Base-by-base conservation (phyloP, 2,329 filamentous ascomycete species). In the Corniculantispora saksenae region DNA sequence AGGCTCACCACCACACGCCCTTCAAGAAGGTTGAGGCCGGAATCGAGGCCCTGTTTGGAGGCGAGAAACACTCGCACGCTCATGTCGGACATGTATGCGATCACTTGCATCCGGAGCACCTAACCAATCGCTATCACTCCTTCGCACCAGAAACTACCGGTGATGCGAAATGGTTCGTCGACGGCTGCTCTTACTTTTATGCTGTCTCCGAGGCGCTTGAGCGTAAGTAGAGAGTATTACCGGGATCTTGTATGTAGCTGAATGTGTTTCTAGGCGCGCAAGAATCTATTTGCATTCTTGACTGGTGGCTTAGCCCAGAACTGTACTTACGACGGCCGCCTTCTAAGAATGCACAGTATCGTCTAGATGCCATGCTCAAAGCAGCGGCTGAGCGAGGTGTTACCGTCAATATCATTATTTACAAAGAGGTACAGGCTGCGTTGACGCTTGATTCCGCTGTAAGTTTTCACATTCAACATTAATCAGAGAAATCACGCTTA, bases 271-370 rank as follows among this genome's bases (percentile, higher is more conserved):
- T 68, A 86, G 88, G 86, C 72, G 93, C 93, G 3, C 84, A 82
- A 68, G 87, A 94, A 70, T 91, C 86, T 50, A 90, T 97, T 70
- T 94, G 91, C 84, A 96, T 97, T 69, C 80, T 97, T 51, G 92
- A 94, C 74, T 95, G 91, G 93, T 97, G 93, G 93, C 78, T 97
- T 69, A 93, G 89, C 63, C 93, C 94, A 1, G 94, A 97, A 78
- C 81, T 97, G 32, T 97, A 95, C 74, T 84, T 97, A 40, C 87
- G 93, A 69, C 86, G 93, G 27, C 93, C 94, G 2, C 93, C 93
- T 10, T 87, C 91, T 23, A 85, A 86, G 74, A 93, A 96, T 77
- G 89, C 96, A 75, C 83, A 90, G 70, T 97, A 96, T 75, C 89
- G 93, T 7, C 81, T 97, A 47, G 93, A 97, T 77, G 86, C 88